phyloP scores from a whole-genome alignment of 305 asterid species.

The Petunia hybrid region DNA sequence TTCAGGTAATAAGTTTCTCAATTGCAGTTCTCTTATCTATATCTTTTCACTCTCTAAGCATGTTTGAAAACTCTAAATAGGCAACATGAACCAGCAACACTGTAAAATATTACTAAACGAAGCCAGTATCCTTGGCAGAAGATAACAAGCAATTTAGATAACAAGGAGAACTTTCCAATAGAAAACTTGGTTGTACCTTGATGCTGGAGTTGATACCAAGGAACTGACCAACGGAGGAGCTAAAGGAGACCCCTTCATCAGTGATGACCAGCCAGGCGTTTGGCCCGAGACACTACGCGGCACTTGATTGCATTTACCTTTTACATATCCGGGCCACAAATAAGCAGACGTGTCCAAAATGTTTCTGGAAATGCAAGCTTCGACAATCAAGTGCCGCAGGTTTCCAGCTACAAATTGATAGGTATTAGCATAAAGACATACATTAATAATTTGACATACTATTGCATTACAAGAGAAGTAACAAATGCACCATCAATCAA shows the following conservation, averaged over 20 bases:
- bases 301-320: conserved; percentile 77
- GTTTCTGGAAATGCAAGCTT: conserved; percentile 96
- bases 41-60: conserved; percentile 5
- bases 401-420: conserved; percentile 81
- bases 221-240: conserved; percentile 77
- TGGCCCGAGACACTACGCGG: conserved; percentile 82
- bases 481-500: conserved; percentile 19
- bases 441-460: conserved; percentile 9
- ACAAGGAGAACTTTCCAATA: conserved; percentile 26
- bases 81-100: conserved; percentile 13
- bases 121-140: background rate
- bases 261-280: conserved; percentile 89
- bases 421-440: conserved; percentile 32
- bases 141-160: background rate
- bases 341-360: conserved; percentile 91
- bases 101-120: conserved; percentile 1
- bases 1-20: no score
- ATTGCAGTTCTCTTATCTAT: background rate
- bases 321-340: conserved; percentile 96
- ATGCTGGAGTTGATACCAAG: conserved; percentile 89
- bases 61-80: conserved; percentile 16
- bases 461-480: background rate
- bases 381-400: conserved; percentile 89
- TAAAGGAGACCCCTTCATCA: conserved; percentile 82
- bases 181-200: conserved; percentile 66